These are phyloP conservation scores for Fraxinus cuspidata DNA, from an alignment of 257 asterid species.

Conservation along the genomic window DNA sequence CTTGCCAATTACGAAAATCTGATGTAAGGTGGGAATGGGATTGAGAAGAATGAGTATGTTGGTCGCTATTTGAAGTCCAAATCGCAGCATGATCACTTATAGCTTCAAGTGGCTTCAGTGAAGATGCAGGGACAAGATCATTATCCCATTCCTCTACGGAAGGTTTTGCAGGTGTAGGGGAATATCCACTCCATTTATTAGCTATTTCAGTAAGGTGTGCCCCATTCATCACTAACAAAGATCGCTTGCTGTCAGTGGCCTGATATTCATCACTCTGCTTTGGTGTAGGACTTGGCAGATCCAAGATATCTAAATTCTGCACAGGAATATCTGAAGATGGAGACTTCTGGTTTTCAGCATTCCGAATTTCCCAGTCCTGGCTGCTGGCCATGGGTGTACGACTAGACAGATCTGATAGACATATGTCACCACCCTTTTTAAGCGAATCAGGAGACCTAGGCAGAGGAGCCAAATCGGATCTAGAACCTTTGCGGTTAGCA, in stretches of 20 bases:
- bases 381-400: constrained; percentile 29
- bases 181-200: constrained; percentile 53
- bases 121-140: constrained; percentile 34
- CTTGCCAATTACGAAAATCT: constrained; percentile 55
- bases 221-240: constrained; percentile 38
- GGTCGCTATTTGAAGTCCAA: constrained; percentile 30
- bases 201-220: constrained; percentile 53
- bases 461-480: constrained; percentile 29
- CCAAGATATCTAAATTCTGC: constrained; percentile 37
- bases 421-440: constrained; percentile 24
- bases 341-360: constrained; percentile 30
- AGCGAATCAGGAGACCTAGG: constrained; percentile 24
- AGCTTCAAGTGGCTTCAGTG: constrained; percentile 43
- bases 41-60: constrained; percentile 39
- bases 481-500: constrained; percentile 28
- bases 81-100: constrained; percentile 33
- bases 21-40: constrained; percentile 38
- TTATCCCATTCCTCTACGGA: constrained; percentile 59
- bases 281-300: constrained; percentile 52
- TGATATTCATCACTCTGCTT: constrained; percentile 42
- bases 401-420: constrained; percentile 32
- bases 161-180: constrained; percentile 54
- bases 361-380: constrained; percentile 7
- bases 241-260: constrained; percentile 41
- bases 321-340: constrained; percentile 27